Base-by-base conservation (phyloP, 805 yeast species). In the Yamadazyma takamatsuzukensis region DNA sequence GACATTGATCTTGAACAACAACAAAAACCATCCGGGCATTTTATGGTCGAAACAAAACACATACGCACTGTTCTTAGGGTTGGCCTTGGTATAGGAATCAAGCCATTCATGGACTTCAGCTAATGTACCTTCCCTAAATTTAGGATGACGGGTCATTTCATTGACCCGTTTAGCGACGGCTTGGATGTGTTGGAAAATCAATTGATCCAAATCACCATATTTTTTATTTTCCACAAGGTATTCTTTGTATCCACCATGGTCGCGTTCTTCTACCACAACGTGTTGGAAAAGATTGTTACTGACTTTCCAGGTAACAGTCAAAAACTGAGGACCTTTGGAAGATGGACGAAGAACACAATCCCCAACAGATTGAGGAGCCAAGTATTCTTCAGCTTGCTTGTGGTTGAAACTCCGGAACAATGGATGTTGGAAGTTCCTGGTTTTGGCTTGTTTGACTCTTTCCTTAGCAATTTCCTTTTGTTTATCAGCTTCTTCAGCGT, bases 281-380 rank as follows among this genome's bases (percentile, higher is more conserved):
- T 93, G 97, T 56, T 93, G 97, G 62, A 83, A 93, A 41, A 90
- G 63, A 54, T 81, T 83, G 53, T 85, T 90, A 39, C 85, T 93
- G 28, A 93, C 89, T 56, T 93, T 93, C 97, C 97, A 93, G 0
- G 99, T 90, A 25, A 90, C 80, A 2, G 96, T 88, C 46, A 93
- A 70, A 57, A 80, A 96, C 42, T 86, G 84, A 29, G 75, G 70
- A 26, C 98, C 98, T 41, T 80, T 78, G 7, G 95, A 86, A 0
- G 97, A 87, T 13, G 97, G 99, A 46, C 99, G 76, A 35, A 93
- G 83, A 14, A 93, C 95, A 61, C 87, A 76, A 47, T 86, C 95
- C 33, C 99, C 99, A 43, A 89, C 81, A 26, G 80, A 76, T 53
- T 83, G 75, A 15, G 96, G 85, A 14, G 96, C 96, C 49, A 93